phyloP scores from a whole-genome alignment of 805 yeast genomes.

The Cyberlindnera mrakii region DNA sequence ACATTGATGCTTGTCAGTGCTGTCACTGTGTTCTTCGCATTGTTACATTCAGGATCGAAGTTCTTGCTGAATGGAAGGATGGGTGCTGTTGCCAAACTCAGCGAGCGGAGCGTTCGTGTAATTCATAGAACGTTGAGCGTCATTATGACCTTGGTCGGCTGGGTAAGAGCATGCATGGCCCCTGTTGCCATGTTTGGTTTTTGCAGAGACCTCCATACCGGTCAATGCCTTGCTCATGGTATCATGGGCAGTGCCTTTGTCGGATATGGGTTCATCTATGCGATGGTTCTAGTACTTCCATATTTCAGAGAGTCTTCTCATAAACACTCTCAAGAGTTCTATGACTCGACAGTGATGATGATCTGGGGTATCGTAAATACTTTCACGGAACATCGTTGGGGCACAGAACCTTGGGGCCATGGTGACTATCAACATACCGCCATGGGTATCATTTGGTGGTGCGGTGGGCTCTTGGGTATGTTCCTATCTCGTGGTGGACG shows the following conservation, averaged over 20 bases:
- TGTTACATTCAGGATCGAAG: conserved; percentile 47
- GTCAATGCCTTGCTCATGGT: conserved; percentile 96
- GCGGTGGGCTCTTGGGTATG: conserved; percentile 84
- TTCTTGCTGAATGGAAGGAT: conserved; percentile 24
- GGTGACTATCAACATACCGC: conserved; percentile 94
- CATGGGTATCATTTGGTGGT: conserved; percentile 97
- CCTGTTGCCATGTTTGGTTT: conserved; percentile 83
- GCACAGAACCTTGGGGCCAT: conserved; percentile 78
- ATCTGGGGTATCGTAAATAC: conserved; percentile 92
- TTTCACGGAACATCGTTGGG: conserved; percentile 97
- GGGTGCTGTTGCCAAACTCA: conserved; percentile 30
- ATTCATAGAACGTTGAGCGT: conserved; percentile 43
- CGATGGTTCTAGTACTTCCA: conserved; percentile 63
- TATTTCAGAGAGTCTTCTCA: conserved; percentile 56
- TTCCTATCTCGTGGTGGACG: conserved; percentile 62
- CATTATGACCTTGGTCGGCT: conserved; percentile 50
- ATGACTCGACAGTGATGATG: conserved; percentile 75
- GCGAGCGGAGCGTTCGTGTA: conserved; percentile 28
- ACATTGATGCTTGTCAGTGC: conserved; percentile 44
- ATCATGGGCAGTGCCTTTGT: conserved; percentile 92
- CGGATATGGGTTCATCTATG: conserved; percentile 66
- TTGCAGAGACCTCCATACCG: conserved; percentile 77
- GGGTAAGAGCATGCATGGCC: conserved; percentile 77
- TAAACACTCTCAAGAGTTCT: conserved; percentile 72
- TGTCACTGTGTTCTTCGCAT: conserved; percentile 46